Evolutionary conservation across 2,329 filamentous ascomycete genomes (phyloP).

Genomic region (Aspergillus quadrilineatus): DNA sequence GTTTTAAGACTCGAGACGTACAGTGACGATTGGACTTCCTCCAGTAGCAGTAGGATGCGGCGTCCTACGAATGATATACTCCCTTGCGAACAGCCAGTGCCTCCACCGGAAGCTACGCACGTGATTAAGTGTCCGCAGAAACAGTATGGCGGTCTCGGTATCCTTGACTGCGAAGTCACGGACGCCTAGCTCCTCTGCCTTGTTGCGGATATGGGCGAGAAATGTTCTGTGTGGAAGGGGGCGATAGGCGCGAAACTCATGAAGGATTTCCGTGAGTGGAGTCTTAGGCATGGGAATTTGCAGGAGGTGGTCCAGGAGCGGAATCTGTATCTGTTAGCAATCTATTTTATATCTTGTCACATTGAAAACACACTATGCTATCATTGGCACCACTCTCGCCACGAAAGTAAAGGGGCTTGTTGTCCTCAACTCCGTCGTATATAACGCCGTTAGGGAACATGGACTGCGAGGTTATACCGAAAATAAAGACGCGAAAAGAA

Average conservation of each 20-base stretch:
- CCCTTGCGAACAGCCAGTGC: slow-evolving; percentile 50
- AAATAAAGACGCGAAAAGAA: slow-evolving; percentile 93
- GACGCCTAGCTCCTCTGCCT: slow-evolving; percentile 49
- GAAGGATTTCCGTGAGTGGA: slow-evolving; percentile 81
- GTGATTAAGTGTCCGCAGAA: slow-evolving; percentile 48
- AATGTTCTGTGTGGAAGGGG: slow-evolving; percentile 88
- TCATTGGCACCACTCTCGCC: slow-evolving; percentile 94
- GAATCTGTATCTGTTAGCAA: slow-evolving; percentile 53
- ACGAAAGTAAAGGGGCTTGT: slow-evolving; percentile 74
- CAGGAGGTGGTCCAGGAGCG: slow-evolving; percentile 82
- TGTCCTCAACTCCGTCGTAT: slow-evolving; percentile 77
- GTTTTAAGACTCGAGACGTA: slow-evolving; percentile 23
- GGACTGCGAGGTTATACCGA: slow-evolving; percentile 86
- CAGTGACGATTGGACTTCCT: slow-evolving; percentile 50
- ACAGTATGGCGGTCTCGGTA: slow-evolving; percentile 43
- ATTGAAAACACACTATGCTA: slow-evolving; percentile 62
- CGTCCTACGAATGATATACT: slow-evolving; percentile 50
- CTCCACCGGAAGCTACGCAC: slow-evolving; percentile 52
- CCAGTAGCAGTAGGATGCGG: slow-evolving; percentile 50
- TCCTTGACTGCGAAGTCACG: slow-evolving; percentile 39
- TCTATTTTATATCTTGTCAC: not conserved
- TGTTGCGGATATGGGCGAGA: slow-evolving; percentile 66
- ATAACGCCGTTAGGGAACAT: slow-evolving; percentile 94
- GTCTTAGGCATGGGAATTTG: slow-evolving; percentile 85
- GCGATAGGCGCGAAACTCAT: slow-evolving; percentile 85